phyloP scores from a whole-genome alignment of 1,139 yeast species.

The Sugiyamaella japonica region DNA sequence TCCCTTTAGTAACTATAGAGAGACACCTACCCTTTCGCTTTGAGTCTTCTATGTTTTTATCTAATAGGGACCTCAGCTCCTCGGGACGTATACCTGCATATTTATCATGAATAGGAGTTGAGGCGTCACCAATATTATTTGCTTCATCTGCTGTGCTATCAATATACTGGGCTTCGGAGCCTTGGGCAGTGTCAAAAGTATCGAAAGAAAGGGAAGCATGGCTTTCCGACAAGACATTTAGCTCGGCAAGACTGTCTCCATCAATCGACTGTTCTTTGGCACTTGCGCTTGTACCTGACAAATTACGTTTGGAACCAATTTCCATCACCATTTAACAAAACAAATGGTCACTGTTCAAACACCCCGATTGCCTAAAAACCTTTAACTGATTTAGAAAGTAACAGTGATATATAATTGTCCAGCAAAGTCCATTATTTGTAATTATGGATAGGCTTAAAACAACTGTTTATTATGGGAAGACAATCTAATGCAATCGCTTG shows the following conservation, averaged over 20 bases:
- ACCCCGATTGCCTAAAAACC: not conserved
- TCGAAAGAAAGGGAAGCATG: slow-evolving; percentile 10
- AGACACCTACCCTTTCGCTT: not conserved
- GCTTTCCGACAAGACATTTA: slow-evolving; percentile 8
- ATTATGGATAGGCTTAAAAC: slow-evolving; percentile 1
- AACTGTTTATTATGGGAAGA: slow-evolving; percentile 3
- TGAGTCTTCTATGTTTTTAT: slow-evolving; percentile 9
- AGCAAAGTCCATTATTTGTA: not conserved
- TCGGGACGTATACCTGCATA: slow-evolving; percentile 19
- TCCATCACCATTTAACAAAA: slow-evolving; percentile 7
- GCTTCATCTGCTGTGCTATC: slow-evolving; percentile 12
- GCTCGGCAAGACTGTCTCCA: slow-evolving; percentile 1
- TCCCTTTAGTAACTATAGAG: not conserved
- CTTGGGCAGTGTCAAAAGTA: slow-evolving; percentile 8
- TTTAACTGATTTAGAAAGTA: not conserved
- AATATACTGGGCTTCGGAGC: not conserved
- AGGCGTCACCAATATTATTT: slow-evolving; percentile 11
- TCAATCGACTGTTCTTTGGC: not conserved
- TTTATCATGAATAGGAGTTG: slow-evolving; percentile 20
- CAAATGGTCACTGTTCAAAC: not conserved
- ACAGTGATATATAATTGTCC: not conserved
- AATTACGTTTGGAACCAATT: not conserved
- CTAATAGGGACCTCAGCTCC: slow-evolving; percentile 11
- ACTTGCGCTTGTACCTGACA: slow-evolving; percentile 1
- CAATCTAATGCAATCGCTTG: slow-evolving; percentile 3